Base-by-base conservation (phyloP, 306 rosid species). In the Pyrus betulifolia region DNA sequence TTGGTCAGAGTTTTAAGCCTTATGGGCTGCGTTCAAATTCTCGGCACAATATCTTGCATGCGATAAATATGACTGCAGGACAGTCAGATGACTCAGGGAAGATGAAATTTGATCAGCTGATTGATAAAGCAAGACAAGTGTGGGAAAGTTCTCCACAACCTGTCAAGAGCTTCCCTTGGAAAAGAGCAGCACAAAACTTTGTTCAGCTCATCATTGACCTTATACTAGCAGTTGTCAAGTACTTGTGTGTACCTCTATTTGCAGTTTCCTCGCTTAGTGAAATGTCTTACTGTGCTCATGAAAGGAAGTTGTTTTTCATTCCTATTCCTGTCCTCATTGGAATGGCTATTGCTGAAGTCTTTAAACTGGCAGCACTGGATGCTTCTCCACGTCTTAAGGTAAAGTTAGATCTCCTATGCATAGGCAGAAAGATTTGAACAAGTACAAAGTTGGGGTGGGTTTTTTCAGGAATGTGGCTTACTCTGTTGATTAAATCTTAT, bases 141-240 rank as follows among this genome's bases (percentile, higher is more conserved):
- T 95, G 99, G 99, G 97, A 88, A 40, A 81, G 76, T 81, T 87
- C 89, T 58, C 99, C 97, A 4, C 87, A 91, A 75, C 93, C 96
- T 1, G 96, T 92, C 82, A 90, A 90, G 87, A 83, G 69, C 46
- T 95, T 95, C 79, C 97, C 99, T 0, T 92, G 97, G 97, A 85
- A 35, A 70, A 85, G 75, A 57, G 91, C 92, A 5, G 70, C 87
- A 72, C 88, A 85, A 52, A 92, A 88, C 84, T 95, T 88, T 79
- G 67, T 89, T 80, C 97, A 89, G 75, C 91, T 95, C 42, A 76
- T 83, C 74, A 73, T 91, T 60, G 96, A 91, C 84, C 90, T 95
- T 63, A 55, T 74, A 75, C 71, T 91, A 83, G 81, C 86, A 45
- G 97, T 92, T 70, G 82, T 87, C 72, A 95, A 90, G 40, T 92